A percentile compares a stretch with the other conserved stretches of the same genome.
phyloP scores from a whole-genome alignment of 257 asterid species.

The Ocimum tenuiflorum region DNA sequence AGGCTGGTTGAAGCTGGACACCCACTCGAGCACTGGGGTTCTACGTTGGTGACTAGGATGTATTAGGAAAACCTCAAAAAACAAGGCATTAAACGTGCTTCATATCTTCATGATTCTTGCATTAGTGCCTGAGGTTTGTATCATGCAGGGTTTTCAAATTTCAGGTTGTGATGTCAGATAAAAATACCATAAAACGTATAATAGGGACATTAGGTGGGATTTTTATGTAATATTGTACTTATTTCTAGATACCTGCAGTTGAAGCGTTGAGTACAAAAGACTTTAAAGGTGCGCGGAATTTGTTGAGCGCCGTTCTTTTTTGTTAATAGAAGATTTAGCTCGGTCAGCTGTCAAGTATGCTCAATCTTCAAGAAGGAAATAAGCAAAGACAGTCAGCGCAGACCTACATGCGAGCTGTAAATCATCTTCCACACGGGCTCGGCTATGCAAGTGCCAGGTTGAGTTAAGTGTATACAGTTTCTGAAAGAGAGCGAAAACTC shows the following conservation, averaged over 20 bases:
- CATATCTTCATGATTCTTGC: too few species aligned
- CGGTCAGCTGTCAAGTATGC: constrained; percentile 43
- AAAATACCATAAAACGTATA: constrained; percentile 54
- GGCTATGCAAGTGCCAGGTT: not conserved
- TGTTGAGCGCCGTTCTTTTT: constrained; percentile 55
- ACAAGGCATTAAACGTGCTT: too few species aligned
- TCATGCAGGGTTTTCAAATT: constrained; percentile 69
- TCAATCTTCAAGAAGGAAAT: constrained; percentile 25
- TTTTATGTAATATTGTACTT: too few species aligned
- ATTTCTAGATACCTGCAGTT: constrained; percentile 59
- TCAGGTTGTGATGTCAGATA: constrained; percentile 55
- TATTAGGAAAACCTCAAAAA: constrained; percentile 54
- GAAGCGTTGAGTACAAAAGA: constrained; percentile 56
- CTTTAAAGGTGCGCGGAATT: constrained; percentile 63
- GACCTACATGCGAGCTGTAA: not conserved
- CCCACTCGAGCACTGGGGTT: constrained; percentile 41
- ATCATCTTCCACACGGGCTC: not conserved
- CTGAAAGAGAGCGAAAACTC: too few species aligned
- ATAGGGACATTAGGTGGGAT: too few species aligned
- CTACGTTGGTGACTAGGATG: constrained; percentile 33
- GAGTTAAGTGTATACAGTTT: not conserved
- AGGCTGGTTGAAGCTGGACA: constrained; percentile 64
- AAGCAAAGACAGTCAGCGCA: not conserved
- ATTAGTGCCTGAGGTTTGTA: not conserved
- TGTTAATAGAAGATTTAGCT: constrained; percentile 58